Evolutionary conservation across 179 eudicot genomes (phyloP), one percentile per base, ranked within the genome.

Genomic region (Actinidia polygama): DNA sequence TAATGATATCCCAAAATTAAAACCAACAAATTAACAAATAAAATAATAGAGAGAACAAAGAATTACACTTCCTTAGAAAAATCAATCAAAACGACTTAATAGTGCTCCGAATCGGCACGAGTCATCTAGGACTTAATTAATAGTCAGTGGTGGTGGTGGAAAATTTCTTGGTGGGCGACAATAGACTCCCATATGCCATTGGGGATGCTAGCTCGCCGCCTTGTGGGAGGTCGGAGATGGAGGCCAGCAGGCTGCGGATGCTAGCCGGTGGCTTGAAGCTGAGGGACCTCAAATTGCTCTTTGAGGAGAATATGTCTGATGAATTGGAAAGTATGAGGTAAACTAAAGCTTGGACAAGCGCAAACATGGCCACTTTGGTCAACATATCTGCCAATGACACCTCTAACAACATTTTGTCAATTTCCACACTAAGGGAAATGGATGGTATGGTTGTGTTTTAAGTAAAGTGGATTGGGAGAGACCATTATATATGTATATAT

Each of bases 341-440:
- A 54, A 84, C 80, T 4, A 84, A 73, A 57, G 80, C 83, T 58
- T 84, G 86, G 67, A 84, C 86, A 26, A 84, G 58, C 83, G 75
- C 69, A 40, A 84, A 80, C 7, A 84, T 19, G 1, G 80, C 68
- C 63, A 80, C 83, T 83, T 84, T 84, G 47, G 11, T 47, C 4
- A 77, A 10, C 30, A 3, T 40, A 57, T 85, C 82, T 16, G 58
- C 72, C 26, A 59, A 55, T 19, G 58, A 55, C 57, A 77, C 77
- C 55, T 84, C 83, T 24, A 18, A 2, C 55, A 19, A 18, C 72
- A 82, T 24, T 54, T 46, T 30, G 10, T 57, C 3, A 69, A 18
- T 46, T 71, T 18, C 26, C 3, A 6, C 14, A 71, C 14, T 10
- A 19, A 19, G 12, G 12, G 23, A 11, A 18, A 21, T 18, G 12